A percentile compares a stretch with the other conserved stretches of the same genome.
These are phyloP conservation scores for Sporothrix pallida DNA, from an alignment of 2,329 filamentous ascomycete species.

Conservation along the genomic window DNA sequence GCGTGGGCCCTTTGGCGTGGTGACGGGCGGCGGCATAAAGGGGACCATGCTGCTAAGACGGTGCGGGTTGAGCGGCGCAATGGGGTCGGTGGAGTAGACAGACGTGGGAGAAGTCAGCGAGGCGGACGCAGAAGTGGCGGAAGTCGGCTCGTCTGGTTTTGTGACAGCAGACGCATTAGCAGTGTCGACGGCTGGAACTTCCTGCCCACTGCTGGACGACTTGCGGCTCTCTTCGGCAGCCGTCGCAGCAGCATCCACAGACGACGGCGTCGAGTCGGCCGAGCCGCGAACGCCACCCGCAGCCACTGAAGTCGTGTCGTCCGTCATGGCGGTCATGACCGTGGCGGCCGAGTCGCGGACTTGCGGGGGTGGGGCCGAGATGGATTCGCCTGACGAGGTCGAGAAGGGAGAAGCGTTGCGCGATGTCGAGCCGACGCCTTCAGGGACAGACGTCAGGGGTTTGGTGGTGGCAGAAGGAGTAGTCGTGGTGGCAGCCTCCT, in stretches of 20 bases:
- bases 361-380: background rate
- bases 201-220: conserved; percentile 3
- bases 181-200: background rate
- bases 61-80: conserved; percentile 53
- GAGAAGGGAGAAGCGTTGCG: conserved; percentile 30
- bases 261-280: background rate
- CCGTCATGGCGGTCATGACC: conserved; percentile 27
- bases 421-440: conserved; percentile 5
- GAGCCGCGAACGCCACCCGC: background rate
- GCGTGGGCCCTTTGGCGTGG: conserved; percentile 30
- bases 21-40: conserved; percentile 41
- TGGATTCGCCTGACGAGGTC: conserved; percentile 25
- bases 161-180: background rate
- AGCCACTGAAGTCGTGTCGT: conserved; percentile 30
- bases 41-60: conserved; percentile 44
- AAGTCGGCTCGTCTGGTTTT: background rate
- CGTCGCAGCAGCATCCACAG: background rate
- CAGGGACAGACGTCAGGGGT: conserved; percentile 1
- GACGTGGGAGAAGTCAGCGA: too few species aligned
- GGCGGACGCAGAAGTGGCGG: background rate
- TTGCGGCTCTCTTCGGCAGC: conserved; percentile 3
- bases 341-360: conserved; percentile 33
- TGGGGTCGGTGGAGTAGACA: conserved; percentile 34
- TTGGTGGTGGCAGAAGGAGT: background rate
- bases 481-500: background rate